Evolutionary conservation across 1,139 yeast species (phyloP).

Genomic region (Scheffersomyces cryptocercus): DNA sequence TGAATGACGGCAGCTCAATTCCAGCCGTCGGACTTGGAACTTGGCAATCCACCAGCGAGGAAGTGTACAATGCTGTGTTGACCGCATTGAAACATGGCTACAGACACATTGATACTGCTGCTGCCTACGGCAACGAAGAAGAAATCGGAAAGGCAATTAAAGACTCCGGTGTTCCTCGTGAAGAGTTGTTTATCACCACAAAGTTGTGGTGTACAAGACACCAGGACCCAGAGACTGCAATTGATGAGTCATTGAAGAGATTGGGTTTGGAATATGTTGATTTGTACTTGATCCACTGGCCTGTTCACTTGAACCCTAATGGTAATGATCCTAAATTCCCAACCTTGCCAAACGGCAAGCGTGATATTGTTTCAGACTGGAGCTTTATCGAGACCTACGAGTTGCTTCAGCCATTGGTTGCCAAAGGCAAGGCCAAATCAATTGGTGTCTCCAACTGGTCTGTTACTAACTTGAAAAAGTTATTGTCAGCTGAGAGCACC

Average conservation of each 20-base stretch:
- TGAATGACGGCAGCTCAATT: slow-evolving; percentile 31
- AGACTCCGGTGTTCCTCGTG: slow-evolving; percentile 65
- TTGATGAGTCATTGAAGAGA: slow-evolving; percentile 59
- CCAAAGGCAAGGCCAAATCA: slow-evolving; percentile 13
- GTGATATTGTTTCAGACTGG: slow-evolving; percentile 41
- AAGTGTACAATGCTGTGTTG: slow-evolving; percentile 43
- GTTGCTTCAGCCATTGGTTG: slow-evolving; percentile 13
- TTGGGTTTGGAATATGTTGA: slow-evolving; percentile 78
- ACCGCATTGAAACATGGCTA: slow-evolving; percentile 37
- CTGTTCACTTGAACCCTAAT: slow-evolving; percentile 31
- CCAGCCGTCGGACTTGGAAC: slow-evolving; percentile 65
- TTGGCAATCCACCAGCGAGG: slow-evolving; percentile 44
- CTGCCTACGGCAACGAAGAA: slow-evolving; percentile 56
- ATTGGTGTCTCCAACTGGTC: slow-evolving; percentile 24
- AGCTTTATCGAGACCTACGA: slow-evolving; percentile 46
- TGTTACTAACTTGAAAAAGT: slow-evolving; percentile 12
- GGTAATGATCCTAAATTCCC: slow-evolving; percentile 21
- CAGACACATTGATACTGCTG: slow-evolving; percentile 36
- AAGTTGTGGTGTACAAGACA: slow-evolving; percentile 73
- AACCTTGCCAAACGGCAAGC: slow-evolving; percentile 21
- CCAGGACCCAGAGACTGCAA: slow-evolving; percentile 54
- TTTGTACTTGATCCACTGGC: slow-evolving; percentile 83
- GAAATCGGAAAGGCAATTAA: slow-evolving; percentile 60
- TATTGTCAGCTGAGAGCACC: slow-evolving; percentile 16
- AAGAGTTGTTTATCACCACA: slow-evolving; percentile 71